Base-by-base conservation (phyloP, 2,329 filamentous ascomycete genomes). In the Paraphoma sp. region DNA sequence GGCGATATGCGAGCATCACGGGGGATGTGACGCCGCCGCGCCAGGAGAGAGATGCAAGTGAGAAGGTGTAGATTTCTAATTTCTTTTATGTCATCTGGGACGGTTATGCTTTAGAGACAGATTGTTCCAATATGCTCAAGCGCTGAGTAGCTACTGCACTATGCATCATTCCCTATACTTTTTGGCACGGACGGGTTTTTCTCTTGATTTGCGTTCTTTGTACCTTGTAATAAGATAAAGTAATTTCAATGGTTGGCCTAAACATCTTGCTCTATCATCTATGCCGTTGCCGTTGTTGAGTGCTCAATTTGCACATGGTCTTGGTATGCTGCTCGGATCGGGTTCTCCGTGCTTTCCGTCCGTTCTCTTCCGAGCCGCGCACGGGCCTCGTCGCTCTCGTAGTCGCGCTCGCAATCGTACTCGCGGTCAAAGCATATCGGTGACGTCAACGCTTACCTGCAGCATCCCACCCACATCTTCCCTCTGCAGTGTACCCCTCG, bases 1-100 rank as follows among this genome's bases (percentile, higher is more conserved):
- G 29, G 5, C 44, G 44, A n/a, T 65, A 52, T 44, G 59, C 53
- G 29, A 58, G 40, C 45, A 65, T 63, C 44, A 62, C 57, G 23
- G 59, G 53, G 31, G 42, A 48, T 30, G 50, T 17, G n/a, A 60
- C 53, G 9, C 61, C 52, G 18, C 56, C 45, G 29, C 52, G 16
- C 0, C 51, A 50, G 7, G 53, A 56, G 12, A 4, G 45, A 1
- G 55, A 64, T 33, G n/a, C 54, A 2, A 54, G 58, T 10, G 65
- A 67, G 51, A 68, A 67, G 51, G 36, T 51, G 8, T 67, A 58
- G 45, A 41, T 23, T 17, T 43, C 10, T 4, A 23, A 2, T 45
- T 45, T 28, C 6, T 29, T 45, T 45, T 28, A n/a, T 43, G 18
- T 43, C 41, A 12, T 40, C 11, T 6, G 16, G 23, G 5, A 36